These are phyloP conservation scores for Mycena filopes DNA, from an alignment of 768 basidiomycete species.

Conservation along the genomic window DNA sequence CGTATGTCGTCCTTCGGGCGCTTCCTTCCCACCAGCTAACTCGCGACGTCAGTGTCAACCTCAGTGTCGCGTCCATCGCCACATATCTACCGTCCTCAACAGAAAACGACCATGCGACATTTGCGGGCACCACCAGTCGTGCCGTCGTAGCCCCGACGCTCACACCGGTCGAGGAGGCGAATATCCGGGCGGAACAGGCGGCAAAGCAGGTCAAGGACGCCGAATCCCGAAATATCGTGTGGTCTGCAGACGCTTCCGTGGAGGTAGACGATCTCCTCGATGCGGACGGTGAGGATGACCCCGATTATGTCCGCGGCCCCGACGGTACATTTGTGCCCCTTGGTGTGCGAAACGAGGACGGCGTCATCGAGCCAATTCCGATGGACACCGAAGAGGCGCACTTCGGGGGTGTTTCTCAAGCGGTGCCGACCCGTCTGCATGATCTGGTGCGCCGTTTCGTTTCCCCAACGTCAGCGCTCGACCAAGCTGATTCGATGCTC, in stretches of 20 bases:
- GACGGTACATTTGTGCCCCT: conserved; percentile 58
- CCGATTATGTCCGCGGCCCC: conserved; percentile 50
- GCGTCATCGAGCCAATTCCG: conserved; percentile 58
- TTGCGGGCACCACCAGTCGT: conserved; percentile 58
- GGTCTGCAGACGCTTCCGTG: conserved; percentile 68
- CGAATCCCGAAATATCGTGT: conserved; percentile 67
- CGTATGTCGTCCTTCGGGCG: conserved; percentile 51
- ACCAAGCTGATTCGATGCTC: conserved; percentile 7
- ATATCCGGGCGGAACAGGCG: conserved; percentile 60
- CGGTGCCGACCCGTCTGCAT: conserved; percentile 63
- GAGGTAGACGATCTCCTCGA: conserved; percentile 58
- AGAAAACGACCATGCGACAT: conserved; percentile 67
- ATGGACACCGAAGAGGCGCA: conserved; percentile 52
- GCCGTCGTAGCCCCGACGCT: conserved; percentile 47
- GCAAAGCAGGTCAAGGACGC: conserved; percentile 75
- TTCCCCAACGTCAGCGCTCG: neutral
- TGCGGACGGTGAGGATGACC: conserved; percentile 70
- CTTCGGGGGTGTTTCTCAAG: conserved; percentile 62
- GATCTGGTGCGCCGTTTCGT: conserved; percentile 57
- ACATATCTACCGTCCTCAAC: conserved; percentile 73
- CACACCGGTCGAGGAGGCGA: conserved; percentile 69
- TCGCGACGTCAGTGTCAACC: conserved; percentile 62
- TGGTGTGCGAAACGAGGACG: conserved; percentile 67
- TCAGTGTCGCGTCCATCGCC: conserved; percentile 79
- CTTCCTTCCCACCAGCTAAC: conserved; percentile 2